Evolutionary conservation across 2,329 filamentous ascomycete species (phyloP).

Genomic region (Thermochaetoides dissita): DNA sequence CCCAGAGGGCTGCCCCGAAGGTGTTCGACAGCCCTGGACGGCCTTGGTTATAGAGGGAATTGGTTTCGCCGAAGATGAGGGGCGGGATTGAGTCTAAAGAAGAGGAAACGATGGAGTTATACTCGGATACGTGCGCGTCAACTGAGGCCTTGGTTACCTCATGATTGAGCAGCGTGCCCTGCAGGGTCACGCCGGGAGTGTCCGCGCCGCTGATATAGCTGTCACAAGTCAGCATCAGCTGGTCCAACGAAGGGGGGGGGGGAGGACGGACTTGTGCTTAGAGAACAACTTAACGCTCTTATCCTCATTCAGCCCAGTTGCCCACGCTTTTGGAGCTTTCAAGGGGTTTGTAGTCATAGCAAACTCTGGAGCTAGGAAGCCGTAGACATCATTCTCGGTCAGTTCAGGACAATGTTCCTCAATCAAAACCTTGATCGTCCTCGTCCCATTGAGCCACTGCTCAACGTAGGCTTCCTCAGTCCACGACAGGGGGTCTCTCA

Average conservation of each 20-base stretch:
- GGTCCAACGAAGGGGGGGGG: too few species aligned
- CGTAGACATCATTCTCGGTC: conserved; percentile 25
- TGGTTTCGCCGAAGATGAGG: conserved; percentile 46
- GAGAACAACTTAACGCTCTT: conserved; percentile 38
- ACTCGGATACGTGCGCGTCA: conserved; percentile 32
- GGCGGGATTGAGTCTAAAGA: conserved; percentile 22
- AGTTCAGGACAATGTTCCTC: conserved; percentile 36
- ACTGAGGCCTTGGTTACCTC: conserved; percentile 36
- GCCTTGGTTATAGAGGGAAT: conserved; percentile 49
- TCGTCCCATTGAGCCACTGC: conserved; percentile 44
- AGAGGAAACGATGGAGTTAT: conserved; percentile 25
- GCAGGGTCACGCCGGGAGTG: conserved; percentile 46
- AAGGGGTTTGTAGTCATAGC: conserved; percentile 37
- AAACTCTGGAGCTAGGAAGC: conserved; percentile 45
- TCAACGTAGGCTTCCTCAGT: conserved; percentile 39
- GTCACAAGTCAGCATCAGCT: neutral
- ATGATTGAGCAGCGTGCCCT: conserved; percentile 51
- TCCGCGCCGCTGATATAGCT: conserved; percentile 50
- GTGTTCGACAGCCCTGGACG: conserved; percentile 47
- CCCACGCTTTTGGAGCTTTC: conserved; percentile 35
- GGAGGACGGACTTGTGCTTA: conserved; percentile 39
- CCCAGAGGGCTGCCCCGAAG: conserved; percentile 53
- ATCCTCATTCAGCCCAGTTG: conserved; percentile 37
- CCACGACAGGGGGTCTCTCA: conserved; percentile 35
- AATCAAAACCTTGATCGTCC: conserved; percentile 32